Evolutionary conservation across 163 green algal species (phyloP), one percentile per base, ranked within the genome.

Genomic region (Chloromonas sp.): DNA sequence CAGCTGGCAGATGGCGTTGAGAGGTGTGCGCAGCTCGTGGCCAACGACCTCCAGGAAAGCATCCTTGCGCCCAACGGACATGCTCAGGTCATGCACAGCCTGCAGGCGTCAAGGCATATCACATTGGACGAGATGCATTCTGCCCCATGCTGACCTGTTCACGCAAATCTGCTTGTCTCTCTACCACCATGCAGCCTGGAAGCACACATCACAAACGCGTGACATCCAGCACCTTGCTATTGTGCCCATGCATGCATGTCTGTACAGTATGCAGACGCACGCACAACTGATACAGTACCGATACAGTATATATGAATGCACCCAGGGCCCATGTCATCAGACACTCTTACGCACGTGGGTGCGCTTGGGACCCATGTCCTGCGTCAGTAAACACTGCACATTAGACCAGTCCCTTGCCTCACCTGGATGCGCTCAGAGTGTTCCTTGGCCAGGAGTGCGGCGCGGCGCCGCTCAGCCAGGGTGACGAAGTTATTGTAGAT

Each of bases 11-110:
- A 92, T 88, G 60, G 85, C 87, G 74, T 90, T 92, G 62, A 92
- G 85, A 3, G 89, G 89, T 5, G 89, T 92, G 74, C 89, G 85
- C 79, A 92, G 85, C 83, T 92, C 89, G 61, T 92, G 89, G 78
- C 85, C 89, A 15, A 92, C 84, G 58, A 86, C 82, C 14, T 81
- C 85, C 66, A 91, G 87, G 85, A 91, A 91, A 70, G 84, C 79
- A 60, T 91, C 88, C 85, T 89, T 90, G 57, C 83, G 82, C 14
- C 15, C 36, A 15, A 86, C 82, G 58, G 70, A 8, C 36, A 61
- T 8, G 14, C 58, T 60, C 78, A 90, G 82, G 14, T 87, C 74
- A 36, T 71, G 59, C 80, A 83, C 80, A 77, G 80, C 61, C 80
- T 83, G 80, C 78, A 61, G 36, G 15, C 66, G 11, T 36, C 36